A percentile compares a stretch with the other conserved stretches of the same genome.
These are phyloP conservation scores for Geum urbanum DNA, from an alignment of 306 rosid genomes.

Conservation along the genomic window DNA sequence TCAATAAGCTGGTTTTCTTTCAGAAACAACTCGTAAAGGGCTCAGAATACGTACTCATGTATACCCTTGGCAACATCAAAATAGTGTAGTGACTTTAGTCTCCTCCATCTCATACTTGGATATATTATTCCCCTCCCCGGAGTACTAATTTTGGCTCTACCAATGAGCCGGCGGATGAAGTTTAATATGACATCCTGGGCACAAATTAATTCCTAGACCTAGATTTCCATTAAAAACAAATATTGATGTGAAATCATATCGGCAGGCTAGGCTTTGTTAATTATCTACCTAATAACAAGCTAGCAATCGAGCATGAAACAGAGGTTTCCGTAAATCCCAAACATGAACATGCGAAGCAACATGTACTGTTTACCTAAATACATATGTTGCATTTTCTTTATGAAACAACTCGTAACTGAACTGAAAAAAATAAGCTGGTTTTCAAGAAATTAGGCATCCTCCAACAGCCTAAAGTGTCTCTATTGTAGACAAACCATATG, in stretches of 20 bases:
- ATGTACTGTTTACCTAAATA: slow-evolving; percentile 53
- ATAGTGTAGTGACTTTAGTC: no score
- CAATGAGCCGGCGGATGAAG: no score
- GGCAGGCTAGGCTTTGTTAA: slow-evolving; percentile 13
- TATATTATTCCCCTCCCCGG: no score
- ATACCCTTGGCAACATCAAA: no score
- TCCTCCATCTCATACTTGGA: no score
- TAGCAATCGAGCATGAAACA: not conserved
- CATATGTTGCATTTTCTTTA: slow-evolving; percentile 39
- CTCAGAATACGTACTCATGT: no score
- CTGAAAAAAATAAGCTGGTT: slow-evolving; percentile 19
- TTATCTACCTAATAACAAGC: slow-evolving; percentile 24
- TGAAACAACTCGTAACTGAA: slow-evolving; percentile 31
- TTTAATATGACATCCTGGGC: no score
- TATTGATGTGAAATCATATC: slow-evolving; percentile 10
- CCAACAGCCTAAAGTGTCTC: slow-evolving; percentile 26
- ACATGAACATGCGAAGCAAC: slow-evolving; percentile 57
- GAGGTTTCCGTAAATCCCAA: slow-evolving; percentile 43
- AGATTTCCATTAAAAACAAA: not conserved
- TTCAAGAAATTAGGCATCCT: slow-evolving; percentile 30
- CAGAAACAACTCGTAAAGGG: no score
- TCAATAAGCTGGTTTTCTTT: no score
- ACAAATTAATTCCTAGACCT: no score
- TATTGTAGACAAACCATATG: not conserved
- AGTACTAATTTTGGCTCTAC: no score